A percentile compares a stretch with the other conserved stretches of the same genome.
These are phyloP conservation scores for Boeremia lycopersici DNA, from an alignment of 2,329 filamentous ascomycete species.

Conservation along the genomic window DNA sequence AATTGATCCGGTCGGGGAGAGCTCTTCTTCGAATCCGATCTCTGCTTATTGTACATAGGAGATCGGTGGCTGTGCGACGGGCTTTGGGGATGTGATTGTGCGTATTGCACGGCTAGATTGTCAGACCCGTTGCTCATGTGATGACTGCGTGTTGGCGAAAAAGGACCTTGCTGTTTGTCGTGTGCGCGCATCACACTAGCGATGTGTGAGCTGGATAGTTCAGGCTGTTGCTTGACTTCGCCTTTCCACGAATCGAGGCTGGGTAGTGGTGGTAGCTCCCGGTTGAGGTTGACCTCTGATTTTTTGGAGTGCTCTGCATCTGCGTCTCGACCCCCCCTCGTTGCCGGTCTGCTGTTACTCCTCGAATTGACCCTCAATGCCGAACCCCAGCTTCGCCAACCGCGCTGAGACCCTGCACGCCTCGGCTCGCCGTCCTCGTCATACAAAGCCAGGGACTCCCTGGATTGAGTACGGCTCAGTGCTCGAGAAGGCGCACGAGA, in stretches of 20 bases:
- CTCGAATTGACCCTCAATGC: slow-evolving; percentile 42
- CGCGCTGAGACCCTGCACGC: slow-evolving; percentile 33
- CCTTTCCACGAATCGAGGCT: slow-evolving; percentile 51
- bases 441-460: slow-evolving; percentile 36
- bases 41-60: slow-evolving; percentile 24
- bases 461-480: slow-evolving; percentile 44
- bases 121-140: slow-evolving; percentile 42
- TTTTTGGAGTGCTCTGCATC: slow-evolving; percentile 35
- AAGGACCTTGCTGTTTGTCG: slow-evolving; percentile 34
- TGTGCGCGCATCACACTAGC: slow-evolving; percentile 45
- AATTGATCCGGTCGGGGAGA: slow-evolving; percentile 14
- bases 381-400: slow-evolving; percentile 50
- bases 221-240: slow-evolving; percentile 21
- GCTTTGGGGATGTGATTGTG: slow-evolving; percentile 22
- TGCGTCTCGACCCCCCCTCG: slow-evolving; percentile 30
- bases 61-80: slow-evolving; percentile 17
- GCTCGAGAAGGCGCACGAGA: slow-evolving; percentile 25
- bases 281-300: slow-evolving; percentile 51
- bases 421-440: slow-evolving; percentile 21
- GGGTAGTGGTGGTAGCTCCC: slow-evolving; percentile 55
- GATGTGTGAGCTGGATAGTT: slow-evolving; percentile 37
- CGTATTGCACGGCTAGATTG: slow-evolving; percentile 31
- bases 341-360: slow-evolving; percentile 40
- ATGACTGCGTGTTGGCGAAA: slow-evolving; percentile 34
- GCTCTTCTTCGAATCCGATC: slow-evolving; percentile 18